Base-by-base conservation (phyloP, 2,329 filamentous ascomycete genomes). In the Trichoderma sp. region DNA sequence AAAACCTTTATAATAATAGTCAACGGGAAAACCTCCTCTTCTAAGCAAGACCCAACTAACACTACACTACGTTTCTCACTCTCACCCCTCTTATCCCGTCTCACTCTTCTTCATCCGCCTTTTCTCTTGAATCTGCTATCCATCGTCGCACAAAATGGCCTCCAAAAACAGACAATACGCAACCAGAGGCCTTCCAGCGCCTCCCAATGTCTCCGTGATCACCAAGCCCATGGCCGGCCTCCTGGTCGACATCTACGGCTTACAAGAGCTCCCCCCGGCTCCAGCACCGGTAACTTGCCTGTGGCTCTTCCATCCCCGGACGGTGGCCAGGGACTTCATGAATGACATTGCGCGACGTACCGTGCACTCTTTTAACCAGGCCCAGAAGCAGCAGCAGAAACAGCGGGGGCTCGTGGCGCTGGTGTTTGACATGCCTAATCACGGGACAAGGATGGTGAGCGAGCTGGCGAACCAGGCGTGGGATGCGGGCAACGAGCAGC, bases 401-500 rank as follows among this genome's bases (percentile, higher is more conserved):
- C 25, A 34, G n/a, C 10, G 78, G 80, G 91, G 91, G 0, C 79
- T 98, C 48, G 89, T 98, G 59, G 93, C 92, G 2, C 86, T 94
- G 13, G 87, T 90, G 2, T 97, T 97, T 78, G 95, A 98, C 80
- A 93, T 97, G 82, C 87, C 94, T 54, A 98, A 98, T 78, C 95
- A 98, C 79, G 95, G 95, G 29, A 85, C 86, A 3, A 83, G 95
- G 65, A 79, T 89, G 68, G 86, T 94, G 2, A 84, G 90, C 73
- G 80, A 86, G 8, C 72, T 84, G 19, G 88, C 90, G 29, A 98
- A 97, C 77, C 83, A 90, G 72, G 84, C 90, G 4, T 98, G 94
- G 94, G 86, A 87, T 52, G 80, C 87, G 42, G 93, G 93, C 34
- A 97, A 97, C 76, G 82, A 85, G 39, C 86, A 84, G 7, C 95